Evolutionary conservation across 306 rosid genomes (phyloP).

Genomic region (Corylus heterophylla): DNA sequence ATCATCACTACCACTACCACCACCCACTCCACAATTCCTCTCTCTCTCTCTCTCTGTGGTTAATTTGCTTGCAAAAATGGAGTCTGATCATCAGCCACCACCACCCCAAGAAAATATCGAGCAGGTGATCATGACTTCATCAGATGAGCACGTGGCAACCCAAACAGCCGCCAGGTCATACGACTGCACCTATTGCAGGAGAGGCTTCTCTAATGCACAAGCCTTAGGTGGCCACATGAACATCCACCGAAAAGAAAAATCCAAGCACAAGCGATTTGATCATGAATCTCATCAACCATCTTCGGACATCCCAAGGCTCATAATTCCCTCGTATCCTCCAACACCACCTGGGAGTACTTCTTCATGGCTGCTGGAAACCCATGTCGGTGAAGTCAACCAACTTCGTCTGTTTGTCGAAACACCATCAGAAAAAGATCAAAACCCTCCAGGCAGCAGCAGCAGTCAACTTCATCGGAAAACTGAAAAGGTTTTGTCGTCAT

Average conservation of each 20-base stretch:
- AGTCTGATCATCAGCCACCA: slow-evolving; percentile 31
- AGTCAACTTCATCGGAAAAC: slow-evolving; percentile 20
- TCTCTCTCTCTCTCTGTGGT: neutral
- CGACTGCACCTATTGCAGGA: slow-evolving; percentile 75
- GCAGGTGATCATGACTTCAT: slow-evolving; percentile 1
- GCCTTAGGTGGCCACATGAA: slow-evolving; percentile 96
- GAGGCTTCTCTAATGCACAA: slow-evolving; percentile 92
- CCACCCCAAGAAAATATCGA: slow-evolving; percentile 21
- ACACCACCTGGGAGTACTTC: neutral
- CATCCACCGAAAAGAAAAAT: slow-evolving; percentile 80
- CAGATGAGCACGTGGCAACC: slow-evolving; percentile 26
- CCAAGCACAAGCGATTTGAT: slow-evolving; percentile 46
- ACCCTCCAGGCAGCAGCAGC: neutral
- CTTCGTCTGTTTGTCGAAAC: slow-evolving; percentile 53
- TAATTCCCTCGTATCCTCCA: slow-evolving; percentile 14
- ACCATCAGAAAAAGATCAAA: slow-evolving; percentile 19
- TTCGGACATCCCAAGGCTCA: slow-evolving; percentile 30
- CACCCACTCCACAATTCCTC: neutral
- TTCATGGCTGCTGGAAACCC: slow-evolving; percentile 14
- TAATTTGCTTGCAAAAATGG: slow-evolving; percentile 15
- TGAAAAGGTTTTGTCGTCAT: slow-evolving; percentile 9
- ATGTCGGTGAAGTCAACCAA: slow-evolving; percentile 25
- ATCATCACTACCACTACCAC: neutral
- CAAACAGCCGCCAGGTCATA: slow-evolving; percentile 42
- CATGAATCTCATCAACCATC: slow-evolving; percentile 3